Evolutionary conservation across 2,329 filamentous ascomycete genomes (phyloP).

Genomic region (Fusarium sp.): DNA sequence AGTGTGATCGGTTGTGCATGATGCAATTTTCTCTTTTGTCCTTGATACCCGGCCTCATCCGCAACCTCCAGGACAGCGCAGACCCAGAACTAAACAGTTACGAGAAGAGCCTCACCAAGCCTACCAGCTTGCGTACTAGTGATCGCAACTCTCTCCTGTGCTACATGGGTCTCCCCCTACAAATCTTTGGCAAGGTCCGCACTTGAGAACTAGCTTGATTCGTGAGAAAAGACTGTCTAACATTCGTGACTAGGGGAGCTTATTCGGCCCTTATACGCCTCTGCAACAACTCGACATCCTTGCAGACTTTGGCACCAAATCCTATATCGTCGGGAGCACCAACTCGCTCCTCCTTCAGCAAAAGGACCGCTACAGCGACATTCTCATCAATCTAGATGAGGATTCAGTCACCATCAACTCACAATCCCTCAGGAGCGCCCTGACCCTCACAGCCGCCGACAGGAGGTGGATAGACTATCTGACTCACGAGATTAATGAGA

Average conservation of each 20-base stretch:
- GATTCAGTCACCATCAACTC: conserved; percentile 87
- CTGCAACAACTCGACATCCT: conserved; percentile 95
- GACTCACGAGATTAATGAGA: conserved; percentile 92
- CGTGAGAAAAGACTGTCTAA: conserved; percentile 22
- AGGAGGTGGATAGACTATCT: conserved; percentile 97
- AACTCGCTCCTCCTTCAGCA: conserved; percentile 95
- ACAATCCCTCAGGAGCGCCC: conserved; percentile 77
- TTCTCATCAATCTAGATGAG: conserved; percentile 95
- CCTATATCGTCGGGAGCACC: conserved; percentile 96
- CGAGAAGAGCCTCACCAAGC: conserved; percentile 78
- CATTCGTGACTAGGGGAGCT: conserved; percentile 72
- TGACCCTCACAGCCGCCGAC: conserved; percentile 86
- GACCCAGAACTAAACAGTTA: conserved; percentile 92
- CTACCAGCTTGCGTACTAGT: conserved; percentile 89
- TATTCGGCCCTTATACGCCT: conserved; percentile 97
- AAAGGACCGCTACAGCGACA: conserved; percentile 94
- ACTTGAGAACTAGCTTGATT: background rate
- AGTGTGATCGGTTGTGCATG: conserved; percentile 96
- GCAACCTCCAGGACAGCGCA: conserved; percentile 93
- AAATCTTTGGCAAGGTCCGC: conserved; percentile 89
- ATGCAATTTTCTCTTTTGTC: conserved; percentile 98
- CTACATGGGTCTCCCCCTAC: conserved; percentile 94
- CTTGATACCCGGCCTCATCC: conserved; percentile 90
- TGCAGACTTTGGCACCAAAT: conserved; percentile 94
- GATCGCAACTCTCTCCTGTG: conserved; percentile 89